Evolutionary conservation across 768 basidiomycete species (phyloP).

Genomic region (Tylopilus vinaceipallidus): DNA sequence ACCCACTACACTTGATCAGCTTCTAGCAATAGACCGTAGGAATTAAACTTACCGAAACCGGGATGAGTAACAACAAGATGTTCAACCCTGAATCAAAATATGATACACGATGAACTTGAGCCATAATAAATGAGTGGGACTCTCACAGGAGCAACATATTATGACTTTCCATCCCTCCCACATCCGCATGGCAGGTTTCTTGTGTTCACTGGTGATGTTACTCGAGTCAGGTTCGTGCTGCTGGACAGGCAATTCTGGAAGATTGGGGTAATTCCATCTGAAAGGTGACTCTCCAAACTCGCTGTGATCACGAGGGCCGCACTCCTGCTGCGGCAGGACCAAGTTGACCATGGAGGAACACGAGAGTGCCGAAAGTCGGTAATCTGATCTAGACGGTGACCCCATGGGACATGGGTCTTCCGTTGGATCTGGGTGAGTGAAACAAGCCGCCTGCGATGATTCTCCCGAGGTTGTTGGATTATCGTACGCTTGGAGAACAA

Average conservation of each 20-base stretch:
- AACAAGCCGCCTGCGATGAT: not conserved
- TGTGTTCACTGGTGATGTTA: not conserved
- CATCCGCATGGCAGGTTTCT: slow-evolving; percentile 16
- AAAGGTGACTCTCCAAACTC: slow-evolving; percentile 32
- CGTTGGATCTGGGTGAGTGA: not conserved
- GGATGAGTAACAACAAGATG: slow-evolving; percentile 60
- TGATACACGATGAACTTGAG: not conserved
- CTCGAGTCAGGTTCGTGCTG: slow-evolving; percentile 3
- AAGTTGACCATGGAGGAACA: slow-evolving; percentile 23
- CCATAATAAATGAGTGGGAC: not conserved
- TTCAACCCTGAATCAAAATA: slow-evolving; percentile 59
- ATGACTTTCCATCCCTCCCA: slow-evolving; percentile 55
- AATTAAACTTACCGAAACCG: slow-evolving; percentile 54
- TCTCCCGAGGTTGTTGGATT: not conserved
- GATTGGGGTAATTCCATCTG: slow-evolving; percentile 29
- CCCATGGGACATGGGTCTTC: slow-evolving; percentile 6
- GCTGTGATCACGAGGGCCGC: slow-evolving; percentile 2
- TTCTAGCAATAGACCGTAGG: not conserved
- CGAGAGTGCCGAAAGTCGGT: slow-evolving; percentile 25
- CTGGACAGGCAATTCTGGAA: slow-evolving; percentile 18
- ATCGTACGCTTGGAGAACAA: slow-evolving; percentile 26
- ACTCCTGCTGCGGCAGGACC: slow-evolving; percentile 18
- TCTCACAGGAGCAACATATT: slow-evolving; percentile 56
- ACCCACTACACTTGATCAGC: slow-evolving; percentile 46
- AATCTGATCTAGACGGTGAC: slow-evolving; percentile 22